Conservation (phyloP, 495 filamentous ascomycete genomes). For the Jackrogersella multiformis region DNA sequence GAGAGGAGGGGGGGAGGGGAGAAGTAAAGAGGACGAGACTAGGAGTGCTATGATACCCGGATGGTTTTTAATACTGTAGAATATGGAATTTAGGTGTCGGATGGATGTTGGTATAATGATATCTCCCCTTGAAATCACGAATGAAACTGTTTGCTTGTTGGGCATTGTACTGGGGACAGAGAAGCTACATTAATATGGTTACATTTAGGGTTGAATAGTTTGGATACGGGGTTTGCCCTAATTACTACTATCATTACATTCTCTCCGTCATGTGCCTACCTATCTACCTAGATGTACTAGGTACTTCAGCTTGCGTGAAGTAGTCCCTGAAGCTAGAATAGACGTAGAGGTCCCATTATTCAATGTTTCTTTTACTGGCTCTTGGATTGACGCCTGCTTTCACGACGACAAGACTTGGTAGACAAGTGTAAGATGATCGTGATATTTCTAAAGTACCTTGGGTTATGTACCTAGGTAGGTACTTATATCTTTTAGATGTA, state of each 20-base stretch:
- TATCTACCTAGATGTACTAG: no score
- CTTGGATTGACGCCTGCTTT: not conserved
- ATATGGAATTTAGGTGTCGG: not conserved
- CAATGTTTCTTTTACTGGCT: not conserved
- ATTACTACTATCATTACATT: no score
- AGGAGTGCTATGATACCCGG: conserved; percentile 25
- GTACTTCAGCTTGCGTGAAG: conserved; percentile 1
- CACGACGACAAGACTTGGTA: conserved; percentile 36
- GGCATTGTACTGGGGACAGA: no score
- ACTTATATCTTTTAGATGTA: conserved; percentile 24
- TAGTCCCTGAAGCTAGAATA: not conserved
- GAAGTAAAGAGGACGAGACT: not conserved
- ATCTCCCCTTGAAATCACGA: not conserved
- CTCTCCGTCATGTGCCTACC: no score
- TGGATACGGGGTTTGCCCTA: no score
- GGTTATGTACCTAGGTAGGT: no score
- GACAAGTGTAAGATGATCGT: conserved; percentile 38
- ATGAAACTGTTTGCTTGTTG: not conserved
- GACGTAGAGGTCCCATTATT: not conserved
- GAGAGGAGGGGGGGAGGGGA: not conserved
- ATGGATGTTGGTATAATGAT: not conserved
- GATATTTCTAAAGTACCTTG: no score
- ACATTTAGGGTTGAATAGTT: no score
- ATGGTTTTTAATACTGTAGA: not conserved
- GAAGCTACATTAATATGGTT: no score